Conservation (phyloP, 1,284 basidiomycete species). For the Coriolopsis trogii region DNA sequence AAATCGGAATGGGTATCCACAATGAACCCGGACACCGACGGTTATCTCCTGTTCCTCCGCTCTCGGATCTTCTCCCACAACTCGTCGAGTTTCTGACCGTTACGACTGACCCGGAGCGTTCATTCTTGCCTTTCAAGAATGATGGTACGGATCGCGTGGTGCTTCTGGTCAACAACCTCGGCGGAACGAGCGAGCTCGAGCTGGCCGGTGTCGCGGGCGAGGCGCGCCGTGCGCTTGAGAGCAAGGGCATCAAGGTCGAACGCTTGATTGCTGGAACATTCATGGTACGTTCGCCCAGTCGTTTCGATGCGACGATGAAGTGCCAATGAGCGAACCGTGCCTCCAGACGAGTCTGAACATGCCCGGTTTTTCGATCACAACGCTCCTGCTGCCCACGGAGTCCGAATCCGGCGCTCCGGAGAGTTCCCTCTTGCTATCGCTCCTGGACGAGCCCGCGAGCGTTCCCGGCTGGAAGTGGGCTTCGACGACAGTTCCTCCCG, state of each 20-base stretch:
- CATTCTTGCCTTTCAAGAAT: constrained; percentile 77
- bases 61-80: constrained; percentile 70
- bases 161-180: constrained; percentile 80
- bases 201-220: constrained; percentile 72
- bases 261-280: constrained; percentile 79
- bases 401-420: constrained; percentile 38
- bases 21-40: constrained; percentile 86
- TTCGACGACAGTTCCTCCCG: constrained; percentile 42
- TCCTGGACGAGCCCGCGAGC: constrained; percentile 76
- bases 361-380: constrained; percentile 91
- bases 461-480: constrained; percentile 88
- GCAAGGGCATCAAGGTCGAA: constrained; percentile 59
- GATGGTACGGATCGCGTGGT: constrained; percentile 64
- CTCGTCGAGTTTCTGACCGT: constrained; percentile 77
- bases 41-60: constrained; percentile 70
- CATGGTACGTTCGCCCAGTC: constrained; percentile 79
- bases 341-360: constrained; percentile 87
- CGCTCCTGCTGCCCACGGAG: constrained; percentile 74
- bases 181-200: constrained; percentile 88
- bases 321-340: too few species aligned
- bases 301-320: too few species aligned
- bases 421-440: constrained; percentile 60
- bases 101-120: constrained; percentile 80
- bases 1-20: constrained; percentile 91
- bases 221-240: constrained; percentile 55